Percentiles rank a stretch among this genome's conserved stretches.
These are phyloP conservation scores for Cyberlindnera mrakii DNA, from an alignment of 805 yeast species.

Conservation along the genomic window DNA sequence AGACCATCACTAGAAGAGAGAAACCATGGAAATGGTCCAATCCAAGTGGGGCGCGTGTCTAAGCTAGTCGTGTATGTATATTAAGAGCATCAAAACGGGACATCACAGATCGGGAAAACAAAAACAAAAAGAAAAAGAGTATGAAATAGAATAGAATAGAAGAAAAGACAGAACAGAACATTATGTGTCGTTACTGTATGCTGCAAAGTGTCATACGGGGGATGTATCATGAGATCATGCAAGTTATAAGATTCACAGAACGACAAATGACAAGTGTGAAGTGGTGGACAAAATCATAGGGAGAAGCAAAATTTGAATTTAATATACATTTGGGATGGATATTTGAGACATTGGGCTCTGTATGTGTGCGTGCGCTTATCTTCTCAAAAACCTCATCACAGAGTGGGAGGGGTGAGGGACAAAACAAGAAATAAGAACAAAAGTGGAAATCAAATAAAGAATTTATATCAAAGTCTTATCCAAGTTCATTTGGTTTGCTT, in stretches of 20 bases:
- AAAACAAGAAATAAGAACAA: background rate
- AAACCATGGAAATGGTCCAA: background rate
- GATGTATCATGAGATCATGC: background rate
- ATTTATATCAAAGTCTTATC: background rate
- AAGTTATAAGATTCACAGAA: background rate
- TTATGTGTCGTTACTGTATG: background rate
- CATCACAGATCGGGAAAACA: background rate
- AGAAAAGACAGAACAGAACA: background rate
- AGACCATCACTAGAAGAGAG: too few relatives aligned
- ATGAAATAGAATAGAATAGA: background rate
- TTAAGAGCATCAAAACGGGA: background rate
- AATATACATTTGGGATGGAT: too few relatives aligned
- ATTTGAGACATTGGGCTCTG: background rate
- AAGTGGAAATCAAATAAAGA: background rate
- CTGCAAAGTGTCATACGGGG: background rate
- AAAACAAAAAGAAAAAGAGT: background rate
- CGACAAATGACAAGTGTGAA: too few relatives aligned
- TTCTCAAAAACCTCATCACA: background rate
- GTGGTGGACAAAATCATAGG: too few relatives aligned
- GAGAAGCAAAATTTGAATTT: too few relatives aligned
- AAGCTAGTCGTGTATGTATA: background rate
- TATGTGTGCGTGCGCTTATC: background rate
- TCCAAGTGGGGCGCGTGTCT: background rate
- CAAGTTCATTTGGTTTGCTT: conserved; percentile 33
- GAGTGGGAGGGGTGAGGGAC: background rate